phyloP scores from a whole-genome alignment of 768 basidiomycete species.

The Mycena polygramma region DNA sequence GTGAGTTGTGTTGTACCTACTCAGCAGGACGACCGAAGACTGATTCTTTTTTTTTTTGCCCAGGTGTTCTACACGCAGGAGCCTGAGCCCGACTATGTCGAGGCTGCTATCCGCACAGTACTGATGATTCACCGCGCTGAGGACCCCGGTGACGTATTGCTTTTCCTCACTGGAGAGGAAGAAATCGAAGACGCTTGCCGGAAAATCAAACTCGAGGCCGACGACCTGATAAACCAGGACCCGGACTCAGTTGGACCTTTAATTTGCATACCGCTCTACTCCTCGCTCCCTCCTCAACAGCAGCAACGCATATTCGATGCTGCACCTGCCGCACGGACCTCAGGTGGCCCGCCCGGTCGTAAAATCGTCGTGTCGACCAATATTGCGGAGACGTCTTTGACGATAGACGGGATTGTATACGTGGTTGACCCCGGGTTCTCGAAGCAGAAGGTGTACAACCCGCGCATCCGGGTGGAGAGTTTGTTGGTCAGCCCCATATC shows the following conservation, averaged over 20 bases:
- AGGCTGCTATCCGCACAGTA: slow-evolving; percentile 96
- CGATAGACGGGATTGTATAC: slow-evolving; percentile 99
- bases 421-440: slow-evolving; percentile 98
- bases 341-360: slow-evolving; percentile 85
- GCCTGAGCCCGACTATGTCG: slow-evolving; percentile 95
- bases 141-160: slow-evolving; percentile 89
- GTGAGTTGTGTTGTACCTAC: not conserved
- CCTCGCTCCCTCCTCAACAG: slow-evolving; percentile 92
- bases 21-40: not conserved
- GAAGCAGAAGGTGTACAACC: slow-evolving; percentile 99
- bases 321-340: slow-evolving; percentile 71
- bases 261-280: slow-evolving; percentile 93
- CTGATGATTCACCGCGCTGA: slow-evolving; percentile 98
- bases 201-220: slow-evolving; percentile 92
- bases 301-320: slow-evolving; percentile 98
- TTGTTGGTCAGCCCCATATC: slow-evolving; percentile 95
- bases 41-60: slow-evolving; percentile 3
- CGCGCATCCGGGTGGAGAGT: slow-evolving; percentile 95
- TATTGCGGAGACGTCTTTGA: slow-evolving; percentile 97
- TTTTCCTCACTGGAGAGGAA: slow-evolving; percentile 98
- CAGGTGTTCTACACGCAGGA: slow-evolving; percentile 90
- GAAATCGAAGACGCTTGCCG: slow-evolving; percentile 98
- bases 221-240: slow-evolving; percentile 81
- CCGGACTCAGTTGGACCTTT: slow-evolving; percentile 87
- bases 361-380: slow-evolving; percentile 98